Conservation (phyloP, 768 basidiomycete genomes). For the Suillus discolor region DNA sequence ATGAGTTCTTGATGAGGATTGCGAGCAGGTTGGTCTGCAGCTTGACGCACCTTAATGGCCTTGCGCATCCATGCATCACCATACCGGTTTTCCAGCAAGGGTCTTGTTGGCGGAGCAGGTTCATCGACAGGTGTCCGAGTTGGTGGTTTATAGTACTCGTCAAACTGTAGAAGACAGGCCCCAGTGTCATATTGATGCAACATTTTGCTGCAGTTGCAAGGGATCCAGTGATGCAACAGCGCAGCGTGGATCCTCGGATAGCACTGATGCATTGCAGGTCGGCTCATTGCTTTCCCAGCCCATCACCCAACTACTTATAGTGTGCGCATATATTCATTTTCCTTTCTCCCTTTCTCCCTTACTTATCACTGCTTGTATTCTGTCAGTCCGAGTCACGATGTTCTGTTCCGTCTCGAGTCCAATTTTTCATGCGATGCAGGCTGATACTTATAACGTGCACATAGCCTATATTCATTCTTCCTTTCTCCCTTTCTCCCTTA, state of each 20-base stretch:
- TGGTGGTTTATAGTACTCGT: not conserved
- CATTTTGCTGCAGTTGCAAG: not conserved
- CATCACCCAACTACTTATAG: not conserved
- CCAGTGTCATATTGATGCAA: constrained; percentile 12
- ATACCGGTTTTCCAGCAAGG: not conserved
- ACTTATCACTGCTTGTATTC: not conserved
- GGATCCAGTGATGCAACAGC: not conserved
- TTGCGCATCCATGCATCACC: not conserved
- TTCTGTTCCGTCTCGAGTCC: not conserved
- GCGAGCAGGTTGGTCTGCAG: not conserved
- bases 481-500: too few relatives aligned
- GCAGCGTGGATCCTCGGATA: not conserved
- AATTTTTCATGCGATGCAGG: too few relatives aligned
- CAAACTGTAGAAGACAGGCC: constrained; percentile 11
- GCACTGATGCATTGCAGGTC: not conserved
- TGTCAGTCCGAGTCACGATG: not conserved
- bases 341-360: not conserved
- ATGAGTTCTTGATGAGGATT: not conserved
- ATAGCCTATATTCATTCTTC: too few relatives aligned
- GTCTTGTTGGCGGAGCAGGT: not conserved
- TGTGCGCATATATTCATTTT: not conserved
- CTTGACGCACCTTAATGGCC: not conserved
- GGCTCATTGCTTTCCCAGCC: not conserved
- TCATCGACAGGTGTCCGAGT: not conserved
- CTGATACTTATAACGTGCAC: too few relatives aligned